A percentile compares a stretch with the other conserved stretches of the same genome.
Evolutionary conservation across 257 asterid species (phyloP).

Genomic region (Solanum bukasovii): DNA sequence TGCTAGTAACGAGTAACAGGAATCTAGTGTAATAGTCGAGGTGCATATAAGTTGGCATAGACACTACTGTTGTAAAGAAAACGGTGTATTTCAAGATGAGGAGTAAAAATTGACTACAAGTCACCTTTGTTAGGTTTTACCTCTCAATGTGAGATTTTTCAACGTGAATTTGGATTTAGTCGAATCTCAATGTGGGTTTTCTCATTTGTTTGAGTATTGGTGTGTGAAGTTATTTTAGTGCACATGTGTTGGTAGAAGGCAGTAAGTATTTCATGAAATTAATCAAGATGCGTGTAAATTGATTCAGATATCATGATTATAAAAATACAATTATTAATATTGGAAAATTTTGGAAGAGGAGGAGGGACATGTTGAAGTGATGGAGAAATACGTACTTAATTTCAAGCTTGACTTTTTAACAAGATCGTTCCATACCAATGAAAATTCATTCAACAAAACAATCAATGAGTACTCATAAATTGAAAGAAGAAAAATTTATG

Average conservation of each 20-base stretch:
- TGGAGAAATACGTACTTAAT: neutral
- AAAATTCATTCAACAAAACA: neutral
- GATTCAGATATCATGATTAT: neutral
- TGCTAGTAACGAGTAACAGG: neutral
- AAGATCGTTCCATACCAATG: neutral
- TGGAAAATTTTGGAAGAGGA: neutral
- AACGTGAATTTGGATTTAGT: too few species aligned
- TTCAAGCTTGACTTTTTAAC: neutral
- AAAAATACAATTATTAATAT: neutral
- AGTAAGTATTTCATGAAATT: neutral
- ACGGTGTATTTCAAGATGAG: neutral
- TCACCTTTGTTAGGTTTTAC: neutral
- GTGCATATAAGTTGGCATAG: fast-evolving
- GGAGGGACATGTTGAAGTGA: neutral
- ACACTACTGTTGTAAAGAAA: too few species aligned
- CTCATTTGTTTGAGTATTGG: neutral
- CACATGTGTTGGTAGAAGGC: neutral
- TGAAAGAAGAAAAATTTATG: neutral
- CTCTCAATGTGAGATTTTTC: too few species aligned
- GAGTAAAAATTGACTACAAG: neutral
- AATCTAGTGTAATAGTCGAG: neutral
- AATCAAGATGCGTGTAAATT: neutral
- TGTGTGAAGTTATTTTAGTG: neutral
- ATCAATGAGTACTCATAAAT: neutral
- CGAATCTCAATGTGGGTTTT: neutral